phyloP scores from a whole-genome alignment of 805 yeast genomes.

The Lachancea thermotolerans region DNA sequence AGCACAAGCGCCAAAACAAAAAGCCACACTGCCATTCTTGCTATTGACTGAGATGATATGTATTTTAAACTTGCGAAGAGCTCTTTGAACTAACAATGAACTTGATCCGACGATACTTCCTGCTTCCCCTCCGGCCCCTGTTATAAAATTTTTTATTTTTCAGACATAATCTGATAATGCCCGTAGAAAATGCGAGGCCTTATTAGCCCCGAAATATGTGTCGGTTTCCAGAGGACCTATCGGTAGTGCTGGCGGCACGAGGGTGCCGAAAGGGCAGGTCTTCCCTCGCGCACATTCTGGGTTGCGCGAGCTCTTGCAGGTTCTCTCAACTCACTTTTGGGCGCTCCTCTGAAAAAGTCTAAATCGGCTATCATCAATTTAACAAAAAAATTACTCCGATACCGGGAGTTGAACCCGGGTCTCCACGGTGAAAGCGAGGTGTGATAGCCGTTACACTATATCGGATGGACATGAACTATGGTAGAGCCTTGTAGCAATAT shows the following conservation, averaged over 20 bases:
- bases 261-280: too few relatives aligned
- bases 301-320: too few relatives aligned
- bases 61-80: background rate
- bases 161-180: background rate
- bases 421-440: constrained; percentile 27
- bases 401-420: constrained; percentile 28
- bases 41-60: background rate
- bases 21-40: constrained; percentile 18
- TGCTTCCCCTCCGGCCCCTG: background rate
- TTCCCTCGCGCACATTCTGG: too few relatives aligned
- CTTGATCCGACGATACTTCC: background rate
- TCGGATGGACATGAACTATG: constrained; percentile 10
- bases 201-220: too few relatives aligned
- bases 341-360: background rate
- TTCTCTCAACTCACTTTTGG: too few relatives aligned
- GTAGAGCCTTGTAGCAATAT: background rate
- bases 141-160: background rate
- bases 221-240: too few relatives aligned
- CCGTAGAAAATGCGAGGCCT: background rate
- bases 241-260: too few relatives aligned
- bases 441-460: constrained; percentile 28
- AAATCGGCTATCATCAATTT: background rate
- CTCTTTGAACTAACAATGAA: background rate
- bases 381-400: constrained; percentile 16
- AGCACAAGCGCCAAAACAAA: constrained; percentile 50